Evolutionary conservation across 768 basidiomycete species (phyloP).

Genomic region (Russula compacta): DNA sequence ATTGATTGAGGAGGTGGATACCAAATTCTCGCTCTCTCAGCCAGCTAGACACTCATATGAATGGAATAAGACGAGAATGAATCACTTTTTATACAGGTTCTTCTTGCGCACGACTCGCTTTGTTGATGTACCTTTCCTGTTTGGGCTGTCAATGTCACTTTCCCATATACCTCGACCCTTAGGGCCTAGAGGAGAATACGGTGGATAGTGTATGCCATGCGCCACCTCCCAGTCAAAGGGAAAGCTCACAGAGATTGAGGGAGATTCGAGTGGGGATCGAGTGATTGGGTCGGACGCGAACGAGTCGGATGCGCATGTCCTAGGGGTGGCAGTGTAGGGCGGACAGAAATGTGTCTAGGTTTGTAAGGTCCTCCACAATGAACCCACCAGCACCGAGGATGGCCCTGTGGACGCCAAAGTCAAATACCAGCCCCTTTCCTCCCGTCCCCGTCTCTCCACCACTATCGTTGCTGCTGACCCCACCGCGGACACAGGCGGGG

Average conservation of each 20-base stretch:
- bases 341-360: constrained; percentile 18
- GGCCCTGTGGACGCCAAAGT: constrained; percentile 21
- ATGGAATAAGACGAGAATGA: neutral
- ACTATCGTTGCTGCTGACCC: neutral
- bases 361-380: constrained; percentile 26
- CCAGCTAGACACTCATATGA: constrained; percentile 6
- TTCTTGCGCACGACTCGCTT: constrained; percentile 58
- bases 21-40: constrained; percentile 36
- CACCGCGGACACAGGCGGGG: constrained; percentile 1
- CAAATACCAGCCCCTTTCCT: neutral
- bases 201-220: constrained; percentile 56
- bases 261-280: constrained; percentile 53
- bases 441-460: neutral
- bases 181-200: constrained; percentile 54
- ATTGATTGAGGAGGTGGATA: constrained; percentile 74
- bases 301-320: constrained; percentile 37
- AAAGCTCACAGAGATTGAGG: constrained; percentile 64
- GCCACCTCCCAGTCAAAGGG: constrained; percentile 89
- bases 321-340: constrained; percentile 37
- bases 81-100: constrained; percentile 51
- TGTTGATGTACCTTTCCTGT: constrained; percentile 31
- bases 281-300: constrained; percentile 35
- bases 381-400: constrained; percentile 22
- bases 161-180: constrained; percentile 36
- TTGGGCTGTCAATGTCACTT: constrained; percentile 26